phyloP scores from a whole-genome alignment of 805 yeast genomes.

The Zygosaccharomyces pseudorouxii region DNA sequence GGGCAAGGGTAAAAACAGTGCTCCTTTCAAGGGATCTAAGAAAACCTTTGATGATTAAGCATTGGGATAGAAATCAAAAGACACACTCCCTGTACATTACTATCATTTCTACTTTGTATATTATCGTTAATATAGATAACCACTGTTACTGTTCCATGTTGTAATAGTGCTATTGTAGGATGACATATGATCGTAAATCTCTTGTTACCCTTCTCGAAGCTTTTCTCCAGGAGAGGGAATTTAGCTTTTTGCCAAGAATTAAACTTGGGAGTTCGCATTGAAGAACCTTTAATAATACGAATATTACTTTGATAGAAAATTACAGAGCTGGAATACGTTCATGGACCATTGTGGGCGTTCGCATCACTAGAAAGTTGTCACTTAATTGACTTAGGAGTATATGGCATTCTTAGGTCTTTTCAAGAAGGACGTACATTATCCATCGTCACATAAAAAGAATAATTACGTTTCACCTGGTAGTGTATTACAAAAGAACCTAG shows the following conservation, averaged over 20 bases:
- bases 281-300: not conserved
- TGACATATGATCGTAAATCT: not conserved
- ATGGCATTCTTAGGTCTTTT: conserved; percentile 15
- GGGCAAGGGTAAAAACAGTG: conserved; percentile 37
- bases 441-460: conserved; percentile 18
- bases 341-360: not conserved
- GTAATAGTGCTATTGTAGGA: not conserved
- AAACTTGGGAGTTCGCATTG: conserved; percentile 2
- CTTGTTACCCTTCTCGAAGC: conserved; percentile 1
- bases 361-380: not conserved
- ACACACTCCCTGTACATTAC: conserved; percentile 10
- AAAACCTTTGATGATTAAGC: conserved; percentile 65
- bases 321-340: not conserved
- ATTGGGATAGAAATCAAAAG: not conserved
- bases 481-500: conserved; percentile 31
- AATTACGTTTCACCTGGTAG: conserved; percentile 22
- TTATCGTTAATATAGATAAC: not conserved
- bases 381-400: not conserved
- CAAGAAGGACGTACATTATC: conserved; percentile 11
- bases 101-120: conserved; percentile 8
- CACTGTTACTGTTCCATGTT: not conserved
- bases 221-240: conserved; percentile 1
- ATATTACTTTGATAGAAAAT: too few species aligned
- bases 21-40: conserved; percentile 79
- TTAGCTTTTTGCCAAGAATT: conserved; percentile 16